A percentile compares a stretch with the other conserved stretches of the same genome.
These are phyloP conservation scores for Wolfiporia cocos DNA, from an alignment of 1,284 basidiomycete species.

Conservation along the genomic window DNA sequence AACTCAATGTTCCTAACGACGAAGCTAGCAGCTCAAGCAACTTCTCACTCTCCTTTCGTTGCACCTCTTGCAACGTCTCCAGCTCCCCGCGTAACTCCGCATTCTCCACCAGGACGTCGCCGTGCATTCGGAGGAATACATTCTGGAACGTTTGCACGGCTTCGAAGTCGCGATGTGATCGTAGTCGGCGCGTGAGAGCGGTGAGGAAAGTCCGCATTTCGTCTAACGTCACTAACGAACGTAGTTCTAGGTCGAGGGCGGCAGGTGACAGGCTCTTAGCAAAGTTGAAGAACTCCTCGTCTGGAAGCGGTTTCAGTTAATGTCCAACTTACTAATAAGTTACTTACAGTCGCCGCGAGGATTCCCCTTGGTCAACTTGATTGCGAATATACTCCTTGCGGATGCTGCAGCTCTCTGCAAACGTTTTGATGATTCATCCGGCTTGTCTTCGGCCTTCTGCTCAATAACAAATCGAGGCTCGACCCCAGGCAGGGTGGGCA, in stretches of 20 bases:
- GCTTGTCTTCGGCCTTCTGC: constrained; percentile 31
- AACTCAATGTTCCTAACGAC: constrained; percentile 66
- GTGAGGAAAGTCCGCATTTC: constrained; percentile 67
- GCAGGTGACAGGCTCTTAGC: constrained; percentile 88
- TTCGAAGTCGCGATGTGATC: constrained; percentile 87
- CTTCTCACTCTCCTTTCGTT: constrained; percentile 67
- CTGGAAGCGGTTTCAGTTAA: constrained; percentile 30
- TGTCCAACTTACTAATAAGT: neutral
- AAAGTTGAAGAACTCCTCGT: constrained; percentile 81
- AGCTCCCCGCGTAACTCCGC: constrained; percentile 54
- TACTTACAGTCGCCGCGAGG: constrained; percentile 63
- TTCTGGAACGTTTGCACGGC: constrained; percentile 88
- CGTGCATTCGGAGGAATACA: constrained; percentile 83
- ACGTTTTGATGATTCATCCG: constrained; percentile 44
- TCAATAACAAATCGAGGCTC: constrained; percentile 73
- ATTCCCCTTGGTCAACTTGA: constrained; percentile 56
- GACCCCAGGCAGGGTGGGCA: constrained; percentile 84
- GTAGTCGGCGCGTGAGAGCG: constrained; percentile 70
- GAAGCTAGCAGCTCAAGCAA: constrained; percentile 67
- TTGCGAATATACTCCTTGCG: constrained; percentile 71
- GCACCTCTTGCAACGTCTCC: constrained; percentile 52
- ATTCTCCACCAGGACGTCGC: constrained; percentile 73
- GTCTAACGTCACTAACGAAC: constrained; percentile 66
- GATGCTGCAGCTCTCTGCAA: constrained; percentile 50
- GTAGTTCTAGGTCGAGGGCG: constrained; percentile 87